Evolutionary conservation across 2,329 filamentous ascomycete genomes (phyloP).

Genomic region (Aspergillus melleus): DNA sequence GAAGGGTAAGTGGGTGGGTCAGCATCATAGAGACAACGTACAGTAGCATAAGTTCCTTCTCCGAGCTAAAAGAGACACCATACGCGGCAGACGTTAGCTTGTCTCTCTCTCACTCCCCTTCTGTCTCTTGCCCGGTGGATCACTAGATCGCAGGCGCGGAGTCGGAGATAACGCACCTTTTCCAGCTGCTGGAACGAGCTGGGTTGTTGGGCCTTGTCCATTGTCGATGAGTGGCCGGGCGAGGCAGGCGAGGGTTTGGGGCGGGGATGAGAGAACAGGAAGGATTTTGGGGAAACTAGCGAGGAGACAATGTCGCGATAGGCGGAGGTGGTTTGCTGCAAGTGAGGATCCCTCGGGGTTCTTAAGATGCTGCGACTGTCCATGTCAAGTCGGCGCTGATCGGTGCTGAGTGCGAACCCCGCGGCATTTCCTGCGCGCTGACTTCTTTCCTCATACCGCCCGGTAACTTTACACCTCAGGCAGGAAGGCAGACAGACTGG

Average conservation of each 20-base stretch:
- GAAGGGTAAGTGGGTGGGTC: neutral
- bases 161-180: constrained; percentile 53
- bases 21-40: constrained; percentile 48
- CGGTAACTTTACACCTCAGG: neutral
- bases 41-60: constrained; percentile 97
- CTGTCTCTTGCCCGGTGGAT: too few relatives aligned
- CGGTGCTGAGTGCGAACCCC: neutral
- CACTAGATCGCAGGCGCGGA: neutral
- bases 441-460: neutral
- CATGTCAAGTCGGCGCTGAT: constrained; percentile 12
- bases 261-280: constrained; percentile 32
- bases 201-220: constrained; percentile 91
- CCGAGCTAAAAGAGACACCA: constrained; percentile 61
- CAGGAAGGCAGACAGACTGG: too few relatives aligned
- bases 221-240: constrained; percentile 41
- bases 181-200: constrained; percentile 99
- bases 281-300: constrained; percentile 38
- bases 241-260: constrained; percentile 18
- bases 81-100: neutral
- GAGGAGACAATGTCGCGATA: constrained; percentile 34
- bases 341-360: constrained; percentile 19
- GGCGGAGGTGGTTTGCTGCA: constrained; percentile 20
- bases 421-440: neutral
- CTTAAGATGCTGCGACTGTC: constrained; percentile 15
- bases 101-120: constrained; percentile 28